These are phyloP conservation scores for Yamadazyma endophytica DNA, from an alignment of 805 yeast species.

Conservation along the genomic window DNA sequence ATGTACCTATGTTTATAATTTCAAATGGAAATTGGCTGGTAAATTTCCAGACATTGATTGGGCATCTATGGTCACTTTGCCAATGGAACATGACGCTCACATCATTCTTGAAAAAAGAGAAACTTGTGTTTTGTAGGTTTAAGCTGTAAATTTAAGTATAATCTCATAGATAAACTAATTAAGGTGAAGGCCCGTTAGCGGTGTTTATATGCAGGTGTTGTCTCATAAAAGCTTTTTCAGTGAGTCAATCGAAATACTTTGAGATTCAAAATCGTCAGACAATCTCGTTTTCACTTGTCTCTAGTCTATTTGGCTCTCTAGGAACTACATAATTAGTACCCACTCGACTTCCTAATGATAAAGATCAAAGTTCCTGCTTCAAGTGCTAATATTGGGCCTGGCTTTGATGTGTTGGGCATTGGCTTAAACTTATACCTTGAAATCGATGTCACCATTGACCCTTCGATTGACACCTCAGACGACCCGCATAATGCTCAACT, in stretches of 20 bases:
- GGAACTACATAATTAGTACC: background rate
- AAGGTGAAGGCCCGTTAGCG: too few species aligned
- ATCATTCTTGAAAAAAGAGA: conserved; percentile 70
- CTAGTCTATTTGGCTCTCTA: background rate
- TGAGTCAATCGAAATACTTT: too few species aligned
- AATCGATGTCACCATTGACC: conserved; percentile 63
- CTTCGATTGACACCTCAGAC: conserved; percentile 37
- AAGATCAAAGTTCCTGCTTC: conserved; percentile 93
- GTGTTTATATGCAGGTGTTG: too few species aligned
- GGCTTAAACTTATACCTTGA: conserved; percentile 76
- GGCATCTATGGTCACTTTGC: conserved; percentile 90
- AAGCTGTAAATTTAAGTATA: too few species aligned
- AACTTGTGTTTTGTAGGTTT: conserved; percentile 20
- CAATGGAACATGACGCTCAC: conserved; percentile 64
- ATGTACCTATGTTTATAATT: conserved; percentile 66
- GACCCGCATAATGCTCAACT: conserved; percentile 70
- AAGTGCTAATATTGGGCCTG: conserved; percentile 97
- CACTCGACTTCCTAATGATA: background rate
- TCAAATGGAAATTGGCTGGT: conserved; percentile 64
- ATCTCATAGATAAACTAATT: too few species aligned
- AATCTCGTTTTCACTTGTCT: conserved; percentile 3
- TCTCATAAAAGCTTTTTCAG: too few species aligned
- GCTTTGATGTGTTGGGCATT: conserved; percentile 93
- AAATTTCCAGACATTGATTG: conserved; percentile 68
- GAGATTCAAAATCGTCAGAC: too few species aligned